Evolutionary conservation across 805 yeast genomes (phyloP), one percentile per base, ranked within the genome.

Genomic region (Ogataea ganodermae): DNA sequence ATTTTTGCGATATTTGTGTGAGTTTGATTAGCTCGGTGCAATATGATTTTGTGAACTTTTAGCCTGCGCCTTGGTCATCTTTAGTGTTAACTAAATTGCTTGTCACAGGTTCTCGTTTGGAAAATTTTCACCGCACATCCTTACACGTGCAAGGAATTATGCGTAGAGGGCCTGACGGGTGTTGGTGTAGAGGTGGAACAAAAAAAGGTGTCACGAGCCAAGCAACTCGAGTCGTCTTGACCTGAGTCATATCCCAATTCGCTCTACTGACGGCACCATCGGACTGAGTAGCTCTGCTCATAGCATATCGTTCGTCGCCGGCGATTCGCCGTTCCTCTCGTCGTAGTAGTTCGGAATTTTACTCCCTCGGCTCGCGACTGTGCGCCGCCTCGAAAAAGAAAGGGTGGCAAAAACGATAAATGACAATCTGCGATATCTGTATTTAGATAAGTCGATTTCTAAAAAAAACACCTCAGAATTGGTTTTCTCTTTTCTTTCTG

Each of bases 351-450:
- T 27, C 26, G 7, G 23, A 21, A 20, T 23, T 36, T n/a, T 24
- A 9, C 20, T 14, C 40, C 21, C 28, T 6, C 28, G 40, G 20
- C 24, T 23, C 40, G 30, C 40, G 17, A 30, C 18, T n/a, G 17
- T 30, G 33, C 30, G 40, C 40, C 42, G 42, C 42, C 42, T 28
- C 37, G 35, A 52, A 46, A 52, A 49, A 42, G 51, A 51, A 49
- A 46, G 52, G 51, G 52, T 49, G 51, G 50, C 55, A 48, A 49
- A 45, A 48, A 26, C 24, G 32, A 32, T 35, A 39, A 30, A 45
- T 35, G 24, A 43, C 39, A 45, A 26, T 36, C 30, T 42, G 31
- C 22, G 23, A 42, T 36, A 35, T 27, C 23, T 32, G 31, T 41
- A 30, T 37, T 36, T 36, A 40, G 36, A 28, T 42, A 31, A 37